Percentiles rank a stretch among this genome's conserved stretches.
These are phyloP conservation scores for grape (Vitis vinifera) DNA, from an alignment of 164 flowering plant species.

Conservation along the genomic window DNA sequence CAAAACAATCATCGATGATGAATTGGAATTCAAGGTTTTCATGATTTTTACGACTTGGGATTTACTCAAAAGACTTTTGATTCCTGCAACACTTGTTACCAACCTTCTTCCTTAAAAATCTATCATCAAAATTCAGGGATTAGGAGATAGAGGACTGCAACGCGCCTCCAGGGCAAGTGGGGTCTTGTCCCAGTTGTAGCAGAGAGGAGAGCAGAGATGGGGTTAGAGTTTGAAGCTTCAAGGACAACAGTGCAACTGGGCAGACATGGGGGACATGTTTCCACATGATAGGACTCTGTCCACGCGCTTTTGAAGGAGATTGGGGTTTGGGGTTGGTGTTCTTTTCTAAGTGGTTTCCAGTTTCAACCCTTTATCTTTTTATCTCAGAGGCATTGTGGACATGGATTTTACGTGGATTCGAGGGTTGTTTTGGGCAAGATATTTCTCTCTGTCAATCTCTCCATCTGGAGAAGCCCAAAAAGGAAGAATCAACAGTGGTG, in stretches of 20 bases:
- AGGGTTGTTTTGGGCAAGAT: constrained; percentile 6
- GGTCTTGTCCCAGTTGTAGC: no score
- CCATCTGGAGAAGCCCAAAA: constrained; percentile 4
- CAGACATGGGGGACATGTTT: no score
- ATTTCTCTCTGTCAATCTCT: not conserved
- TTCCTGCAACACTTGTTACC: not conserved
- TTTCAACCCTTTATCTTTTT: not conserved
- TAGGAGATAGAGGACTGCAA: no score
- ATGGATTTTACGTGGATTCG: not conserved
- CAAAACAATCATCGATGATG: not conserved
- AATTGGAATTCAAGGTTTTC: not conserved
- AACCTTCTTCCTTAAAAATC: not conserved
- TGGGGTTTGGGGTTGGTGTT: not conserved
- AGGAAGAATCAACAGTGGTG: not conserved
- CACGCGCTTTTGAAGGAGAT: no score
- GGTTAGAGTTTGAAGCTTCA: no score
- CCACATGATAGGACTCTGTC: no score
- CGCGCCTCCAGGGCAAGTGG: no score
- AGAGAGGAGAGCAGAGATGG: no score
- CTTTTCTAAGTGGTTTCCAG: not conserved
- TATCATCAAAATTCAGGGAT: no score
- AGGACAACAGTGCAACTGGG: no score
- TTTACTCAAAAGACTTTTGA: not conserved
- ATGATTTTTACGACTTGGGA: not conserved
- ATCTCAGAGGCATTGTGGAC: not conserved